Evolutionary conservation across 2,329 filamentous ascomycete species (phyloP), one percentile per base, ranked within the genome.

Genomic region (Blastomyces parvus): DNA sequence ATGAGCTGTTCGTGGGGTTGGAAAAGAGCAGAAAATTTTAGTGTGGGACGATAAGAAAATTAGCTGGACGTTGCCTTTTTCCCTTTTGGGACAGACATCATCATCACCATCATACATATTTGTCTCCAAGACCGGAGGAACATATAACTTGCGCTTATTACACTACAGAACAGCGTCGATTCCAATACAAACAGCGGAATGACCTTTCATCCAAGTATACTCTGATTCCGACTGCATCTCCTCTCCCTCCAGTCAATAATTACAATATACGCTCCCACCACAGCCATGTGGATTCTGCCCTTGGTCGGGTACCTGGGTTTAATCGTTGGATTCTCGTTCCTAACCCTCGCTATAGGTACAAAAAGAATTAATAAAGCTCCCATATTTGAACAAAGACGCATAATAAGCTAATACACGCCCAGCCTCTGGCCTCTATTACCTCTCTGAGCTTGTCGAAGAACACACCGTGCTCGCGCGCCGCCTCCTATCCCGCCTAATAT

Each of bases 361-460:
- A 30, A 30, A 30, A 30, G 2, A 9, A 9, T 7, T 36, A 36
- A 36, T 36, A 36, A 36, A 36, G 7, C 33, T 36, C 17, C 22
- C n/a, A 22, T 9, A 44, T 40, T 61, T 36, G 60, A 22, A 68
- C 61, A 63, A 61, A 44, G 22, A 22, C 3, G 6, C 46, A 38
- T 50, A 42, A 19, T 36, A 50, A 60, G 14, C 33, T 50, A 59
- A 59, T 38, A 63, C 67, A 19, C 40, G 33, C 56, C 65, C 71
- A 90, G 94, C 94, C 48, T 97, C 91, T n/a, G 94, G 94, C 46
- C 86, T 99, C 33, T 99, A 99, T 80, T 99, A 99, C 76, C 88
- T 99, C 62, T 97, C 93, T 30, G 94, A 99, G 76, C 86, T 97
- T 17, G 94, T 99, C 65, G 94, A 99, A 78, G 94, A 99, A 76